Percentiles rank a stretch among this genome's conserved stretches.
Evolutionary conservation across 208 protist genomes (phyloP).

Genomic region (Histomonas meleagridis): DNA sequence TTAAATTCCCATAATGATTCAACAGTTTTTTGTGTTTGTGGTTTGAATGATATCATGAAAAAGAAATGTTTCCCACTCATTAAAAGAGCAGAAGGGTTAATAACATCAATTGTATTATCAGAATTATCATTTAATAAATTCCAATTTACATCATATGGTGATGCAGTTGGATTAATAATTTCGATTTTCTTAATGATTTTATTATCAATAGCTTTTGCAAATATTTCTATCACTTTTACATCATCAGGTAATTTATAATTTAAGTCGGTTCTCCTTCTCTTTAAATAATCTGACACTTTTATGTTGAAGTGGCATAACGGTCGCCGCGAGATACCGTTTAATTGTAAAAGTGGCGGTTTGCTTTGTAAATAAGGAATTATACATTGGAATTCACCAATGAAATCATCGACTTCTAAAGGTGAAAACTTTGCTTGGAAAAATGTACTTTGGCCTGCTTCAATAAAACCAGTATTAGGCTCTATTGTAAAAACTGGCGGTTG

Average conservation of each 20-base stretch:
- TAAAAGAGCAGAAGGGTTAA: background rate
- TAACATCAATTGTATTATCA: background rate
- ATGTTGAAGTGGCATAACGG: slow-evolving; percentile 19
- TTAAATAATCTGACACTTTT: background rate
- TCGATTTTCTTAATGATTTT: background rate
- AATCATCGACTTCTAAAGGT: slow-evolving; percentile 27
- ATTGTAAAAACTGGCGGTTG: background rate
- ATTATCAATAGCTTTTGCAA: background rate
- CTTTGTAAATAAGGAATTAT: background rate
- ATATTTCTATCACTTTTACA: background rate
- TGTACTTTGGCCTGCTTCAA: background rate
- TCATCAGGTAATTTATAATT: background rate
- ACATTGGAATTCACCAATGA: background rate
- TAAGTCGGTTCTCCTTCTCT: background rate
- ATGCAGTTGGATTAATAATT: slow-evolving; percentile 11
- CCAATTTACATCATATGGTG: background rate
- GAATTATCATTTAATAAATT: background rate
- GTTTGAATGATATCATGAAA: background rate
- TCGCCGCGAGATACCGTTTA: background rate
- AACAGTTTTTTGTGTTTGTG: background rate
- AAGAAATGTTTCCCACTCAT: background rate
- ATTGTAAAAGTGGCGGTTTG: background rate
- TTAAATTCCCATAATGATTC: background rate
- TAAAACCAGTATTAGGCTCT: background rate
- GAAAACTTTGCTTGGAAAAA: background rate